phyloP scores from a whole-genome alignment of 192 early-diverging fungal species.

The Backusella morwellensis region DNA sequence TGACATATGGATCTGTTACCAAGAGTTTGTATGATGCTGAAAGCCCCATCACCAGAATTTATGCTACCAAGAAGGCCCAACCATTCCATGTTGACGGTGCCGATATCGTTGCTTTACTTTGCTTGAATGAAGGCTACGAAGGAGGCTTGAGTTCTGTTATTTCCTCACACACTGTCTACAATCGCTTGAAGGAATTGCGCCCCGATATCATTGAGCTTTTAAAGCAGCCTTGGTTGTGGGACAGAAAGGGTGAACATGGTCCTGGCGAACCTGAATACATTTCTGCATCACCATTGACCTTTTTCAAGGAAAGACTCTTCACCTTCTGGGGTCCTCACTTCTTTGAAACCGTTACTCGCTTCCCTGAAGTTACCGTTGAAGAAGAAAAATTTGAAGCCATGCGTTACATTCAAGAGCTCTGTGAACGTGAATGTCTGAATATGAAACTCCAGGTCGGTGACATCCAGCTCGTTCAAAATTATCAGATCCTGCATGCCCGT shows the following conservation, averaged over 20 bases:
- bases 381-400: constrained; percentile 38
- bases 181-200: constrained; percentile 27
- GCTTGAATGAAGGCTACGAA: constrained; percentile 27
- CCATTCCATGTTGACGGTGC: constrained; percentile 41
- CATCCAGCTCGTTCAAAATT: constrained; percentile 41
- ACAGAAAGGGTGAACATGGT: constrained; percentile 34
- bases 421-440: constrained; percentile 28
- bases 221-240: constrained; percentile 39
- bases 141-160: constrained; percentile 36
- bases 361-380: constrained; percentile 23
- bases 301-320: constrained; percentile 26
- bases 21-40: constrained; percentile 28
- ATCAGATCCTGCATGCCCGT: constrained; percentile 39
- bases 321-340: constrained; percentile 43
- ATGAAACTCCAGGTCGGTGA: constrained; percentile 36
- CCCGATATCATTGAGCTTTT: constrained; percentile 34
- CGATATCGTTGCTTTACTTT: constrained; percentile 38
- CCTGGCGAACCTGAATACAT: constrained; percentile 21
- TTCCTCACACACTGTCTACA: constrained; percentile 44
- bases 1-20: constrained; percentile 28
- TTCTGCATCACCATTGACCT: constrained; percentile 21
- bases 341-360: constrained; percentile 36
- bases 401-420: constrained; percentile 34
- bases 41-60: constrained; percentile 33
- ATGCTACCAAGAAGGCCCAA: constrained; percentile 42